phyloP scores from a whole-genome alignment of 768 basidiomycete genomes.

The Leucocoprinus leucothites region DNA sequence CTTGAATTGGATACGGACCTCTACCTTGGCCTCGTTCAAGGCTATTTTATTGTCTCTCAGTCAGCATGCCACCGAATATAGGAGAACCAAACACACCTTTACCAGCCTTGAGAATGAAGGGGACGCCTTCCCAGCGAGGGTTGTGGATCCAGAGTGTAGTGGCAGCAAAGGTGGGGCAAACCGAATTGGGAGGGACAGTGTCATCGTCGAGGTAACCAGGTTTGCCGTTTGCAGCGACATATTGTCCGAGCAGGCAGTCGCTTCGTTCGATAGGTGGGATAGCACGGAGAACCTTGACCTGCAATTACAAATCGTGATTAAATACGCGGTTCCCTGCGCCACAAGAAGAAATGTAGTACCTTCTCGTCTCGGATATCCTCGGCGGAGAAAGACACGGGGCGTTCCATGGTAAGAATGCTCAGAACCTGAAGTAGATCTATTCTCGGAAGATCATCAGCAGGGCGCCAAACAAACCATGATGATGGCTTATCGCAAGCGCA shows the following conservation, averaged over 20 bases:
- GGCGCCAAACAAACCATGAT: constrained; percentile 11
- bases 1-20: constrained; percentile 97
- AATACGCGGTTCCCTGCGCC: constrained; percentile 5
- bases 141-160: constrained; percentile 90
- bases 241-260: constrained; percentile 93
- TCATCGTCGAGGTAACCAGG: constrained; percentile 99
- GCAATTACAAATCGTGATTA: constrained; percentile 3
- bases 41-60: constrained; percentile 43
- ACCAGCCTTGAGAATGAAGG: constrained; percentile 97
- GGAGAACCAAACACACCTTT: constrained; percentile 58
- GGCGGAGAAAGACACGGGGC: constrained; percentile 94
- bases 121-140: constrained; percentile 97
- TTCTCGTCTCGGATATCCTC: constrained; percentile 99
- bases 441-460: background rate
- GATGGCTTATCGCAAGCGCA: constrained; percentile 6
- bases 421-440: constrained; percentile 93
- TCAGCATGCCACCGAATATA: background rate
- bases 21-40: constrained; percentile 97
- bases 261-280: constrained; percentile 77
- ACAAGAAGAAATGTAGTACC: constrained; percentile 38
- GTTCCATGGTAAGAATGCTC: constrained; percentile 95
- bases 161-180: constrained; percentile 94
- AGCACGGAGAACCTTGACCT: constrained; percentile 95
- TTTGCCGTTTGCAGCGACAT: constrained; percentile 83
- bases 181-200: constrained; percentile 88